Evolutionary conservation across 2,329 filamentous ascomycete species (phyloP).

Genomic region (Eurotiales sp.): DNA sequence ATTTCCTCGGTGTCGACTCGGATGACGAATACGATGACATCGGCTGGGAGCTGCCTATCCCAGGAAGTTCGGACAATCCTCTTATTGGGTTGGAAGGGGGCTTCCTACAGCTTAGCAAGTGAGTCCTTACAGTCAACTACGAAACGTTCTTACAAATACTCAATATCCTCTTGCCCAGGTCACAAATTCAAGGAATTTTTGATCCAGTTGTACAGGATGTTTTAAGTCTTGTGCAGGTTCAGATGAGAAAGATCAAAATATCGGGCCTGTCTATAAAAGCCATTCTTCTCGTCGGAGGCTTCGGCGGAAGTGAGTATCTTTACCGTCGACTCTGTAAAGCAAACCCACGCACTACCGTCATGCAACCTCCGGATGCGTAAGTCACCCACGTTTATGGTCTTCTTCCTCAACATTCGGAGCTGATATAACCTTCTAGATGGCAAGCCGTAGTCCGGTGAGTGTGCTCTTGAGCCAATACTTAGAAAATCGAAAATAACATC

Average conservation of each 20-base stretch:
- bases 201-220: conserved; percentile 26
- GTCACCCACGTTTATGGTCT: not conserved
- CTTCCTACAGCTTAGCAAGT: conserved; percentile 20
- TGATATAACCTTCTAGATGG: conserved; percentile 20
- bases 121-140: not conserved
- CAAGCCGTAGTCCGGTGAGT: conserved; percentile 25
- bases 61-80: conserved; percentile 21
- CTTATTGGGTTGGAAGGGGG: conserved; percentile 20
- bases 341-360: conserved; percentile 25
- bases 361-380: conserved; percentile 31
- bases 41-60: conserved; percentile 23
- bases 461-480: not conserved
- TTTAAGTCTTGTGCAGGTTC: conserved; percentile 22
- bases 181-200: conserved; percentile 24
- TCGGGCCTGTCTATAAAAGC: conserved; percentile 17
- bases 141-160: not conserved
- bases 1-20: conserved; percentile 13
- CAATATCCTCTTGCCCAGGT: conserved; percentile 13
- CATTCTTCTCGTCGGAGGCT: conserved; percentile 38
- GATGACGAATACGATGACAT: conserved; percentile 23
- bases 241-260: conserved; percentile 16
- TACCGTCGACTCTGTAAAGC: conserved; percentile 24
- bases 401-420: not conserved
- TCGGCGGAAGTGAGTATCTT: conserved; percentile 37
- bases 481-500: not conserved